A percentile compares a stretch with the other conserved stretches of the same genome.
Conservation (phyloP, 208 protist species). For the Crithidia thermophila region DNA sequence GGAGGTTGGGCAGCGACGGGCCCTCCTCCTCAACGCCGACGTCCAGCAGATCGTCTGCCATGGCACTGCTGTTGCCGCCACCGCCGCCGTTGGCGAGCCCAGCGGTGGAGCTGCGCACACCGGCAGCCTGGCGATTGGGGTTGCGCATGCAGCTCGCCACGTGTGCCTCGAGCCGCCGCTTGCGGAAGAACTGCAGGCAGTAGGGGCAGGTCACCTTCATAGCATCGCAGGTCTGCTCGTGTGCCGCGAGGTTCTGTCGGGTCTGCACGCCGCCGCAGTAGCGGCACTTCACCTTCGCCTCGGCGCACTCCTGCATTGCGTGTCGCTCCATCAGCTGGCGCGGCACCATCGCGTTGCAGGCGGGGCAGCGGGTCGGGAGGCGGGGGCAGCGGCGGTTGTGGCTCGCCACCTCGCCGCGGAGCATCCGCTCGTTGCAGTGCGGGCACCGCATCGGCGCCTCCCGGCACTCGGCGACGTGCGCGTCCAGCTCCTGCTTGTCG, state of each 20-base stretch:
- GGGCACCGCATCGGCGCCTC: slow-evolving; percentile 65
- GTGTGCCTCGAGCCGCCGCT: slow-evolving; percentile 47
- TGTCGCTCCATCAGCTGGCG: slow-evolving; percentile 63
- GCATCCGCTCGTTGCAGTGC: slow-evolving; percentile 75
- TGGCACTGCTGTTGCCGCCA: neutral
- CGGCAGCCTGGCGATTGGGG: slow-evolving; percentile 34
- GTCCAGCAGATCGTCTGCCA: neutral
- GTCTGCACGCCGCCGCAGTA: slow-evolving; percentile 59
- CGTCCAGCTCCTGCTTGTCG: slow-evolving; percentile 71
- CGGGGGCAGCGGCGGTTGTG: slow-evolving; percentile 65
- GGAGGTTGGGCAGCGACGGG: neutral
- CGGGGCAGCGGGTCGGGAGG: slow-evolving; percentile 58
- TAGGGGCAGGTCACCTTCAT: slow-evolving; percentile 63
- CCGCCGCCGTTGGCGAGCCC: neutral
- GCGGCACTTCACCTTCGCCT: slow-evolving; percentile 66
- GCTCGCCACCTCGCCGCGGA: slow-evolving; percentile 48
- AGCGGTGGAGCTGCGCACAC: neutral
- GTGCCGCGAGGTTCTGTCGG: slow-evolving; percentile 45
- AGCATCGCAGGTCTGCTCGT: slow-evolving; percentile 67
- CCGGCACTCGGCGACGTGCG: slow-evolving; percentile 70
- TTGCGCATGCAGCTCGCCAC: slow-evolving; percentile 50
- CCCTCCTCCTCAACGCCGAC: neutral
- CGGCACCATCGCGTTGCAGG: slow-evolving; percentile 56
- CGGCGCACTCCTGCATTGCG: slow-evolving; percentile 54
- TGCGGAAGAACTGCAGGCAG: slow-evolving; percentile 66